A percentile compares a stretch with the other conserved stretches of the same genome.
Evolutionary conservation across 768 basidiomycete genomes (phyloP).

Genomic region (Amanita brunnescens): DNA sequence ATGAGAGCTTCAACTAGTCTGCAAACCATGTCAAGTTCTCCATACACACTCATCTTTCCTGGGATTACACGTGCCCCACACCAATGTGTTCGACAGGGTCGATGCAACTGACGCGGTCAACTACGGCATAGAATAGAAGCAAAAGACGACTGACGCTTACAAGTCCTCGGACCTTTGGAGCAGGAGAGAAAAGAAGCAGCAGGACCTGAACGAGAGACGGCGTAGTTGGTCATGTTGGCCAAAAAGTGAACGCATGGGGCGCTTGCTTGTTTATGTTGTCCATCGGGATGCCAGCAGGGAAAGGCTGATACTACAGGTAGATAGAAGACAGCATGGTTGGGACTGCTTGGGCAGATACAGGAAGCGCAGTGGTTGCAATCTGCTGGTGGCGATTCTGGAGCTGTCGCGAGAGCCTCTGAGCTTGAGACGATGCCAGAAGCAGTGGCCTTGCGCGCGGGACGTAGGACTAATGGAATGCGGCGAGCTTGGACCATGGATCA

Average conservation of each 20-base stretch:
- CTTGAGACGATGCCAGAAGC: conserved; percentile 1
- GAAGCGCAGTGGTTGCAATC: conserved; percentile 13
- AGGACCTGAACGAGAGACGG: conserved; percentile 54
- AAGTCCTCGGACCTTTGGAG: conserved; percentile 46
- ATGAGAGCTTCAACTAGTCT: conserved; percentile 35
- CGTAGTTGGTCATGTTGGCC: conserved; percentile 62
- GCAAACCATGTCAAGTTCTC: conserved; percentile 63
- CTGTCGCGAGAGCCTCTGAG: conserved; percentile 14
- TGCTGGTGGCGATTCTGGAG: conserved; percentile 11
- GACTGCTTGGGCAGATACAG: conserved; percentile 18
- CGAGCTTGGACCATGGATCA: neutral
- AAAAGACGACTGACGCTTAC: conserved; percentile 33
- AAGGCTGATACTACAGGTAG: conserved; percentile 58
- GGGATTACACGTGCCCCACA: conserved; percentile 75
- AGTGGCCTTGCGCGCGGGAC: conserved; percentile 22
- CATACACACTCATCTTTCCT: conserved; percentile 41
- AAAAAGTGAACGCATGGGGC: conserved; percentile 63
- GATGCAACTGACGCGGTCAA: conserved; percentile 13
- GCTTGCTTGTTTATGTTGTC: conserved; percentile 72
- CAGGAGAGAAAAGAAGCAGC: conserved; percentile 68
- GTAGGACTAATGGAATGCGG: neutral
- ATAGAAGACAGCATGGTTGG: conserved; percentile 43
- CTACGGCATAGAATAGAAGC: neutral
- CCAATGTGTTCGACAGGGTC: conserved; percentile 51
- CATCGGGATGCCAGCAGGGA: conserved; percentile 50